Evolutionary conservation across 148 eudicot genomes (phyloP), one percentile per base, ranked within the genome.

Genomic region (Persicaria maculosa): DNA sequence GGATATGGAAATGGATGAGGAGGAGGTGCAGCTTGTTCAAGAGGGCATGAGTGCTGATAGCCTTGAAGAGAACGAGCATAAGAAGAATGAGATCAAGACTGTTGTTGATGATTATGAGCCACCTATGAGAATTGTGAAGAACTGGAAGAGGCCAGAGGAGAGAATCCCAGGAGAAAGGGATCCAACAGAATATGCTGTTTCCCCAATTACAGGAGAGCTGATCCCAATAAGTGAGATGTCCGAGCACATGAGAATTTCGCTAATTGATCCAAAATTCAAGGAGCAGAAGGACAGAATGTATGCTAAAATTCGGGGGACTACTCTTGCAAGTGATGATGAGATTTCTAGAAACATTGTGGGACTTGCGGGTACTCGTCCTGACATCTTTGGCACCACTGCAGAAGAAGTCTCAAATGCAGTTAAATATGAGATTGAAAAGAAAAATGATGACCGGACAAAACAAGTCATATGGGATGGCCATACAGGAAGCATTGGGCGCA

Each of bases 401-500:
- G 95, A 90, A 82, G 95, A 90, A 83, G 92, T 90, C 47, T 86
- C 90, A 20, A 88, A 88, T 80, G 95, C 95, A 17, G 95, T 90
- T 75, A 88, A 85, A 78, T 90, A 92, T 12, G 95, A 90, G 84
- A 85, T 88, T 72, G 92, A 90, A 76, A 90, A 88, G 82, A 90
- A 89, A 62, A 22, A 22, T 22, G 92, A 90, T 55, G 95, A 90
- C 78, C 90, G 83, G 83, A 92, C 95, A 48, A 90, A 90, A 83
- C 95, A 90, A 85, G 92, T 90, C 68, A 90, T 90, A 77, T 90
- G 95, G 95, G 92, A 90, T 82, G 95, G 95, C 72, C 95, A 90
- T 74, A 83, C 91, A 5, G 95, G 91, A 44, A 90, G 95, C 79
- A 90, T 90, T 77, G 95, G 95, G 11, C 87, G 95, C 40, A 90